A percentile compares a stretch with the other conserved stretches of the same genome.
Conservation (phyloP, 2,329 filamentous ascomycete species). For the Pseudocercospora pini-densiflorae region DNA sequence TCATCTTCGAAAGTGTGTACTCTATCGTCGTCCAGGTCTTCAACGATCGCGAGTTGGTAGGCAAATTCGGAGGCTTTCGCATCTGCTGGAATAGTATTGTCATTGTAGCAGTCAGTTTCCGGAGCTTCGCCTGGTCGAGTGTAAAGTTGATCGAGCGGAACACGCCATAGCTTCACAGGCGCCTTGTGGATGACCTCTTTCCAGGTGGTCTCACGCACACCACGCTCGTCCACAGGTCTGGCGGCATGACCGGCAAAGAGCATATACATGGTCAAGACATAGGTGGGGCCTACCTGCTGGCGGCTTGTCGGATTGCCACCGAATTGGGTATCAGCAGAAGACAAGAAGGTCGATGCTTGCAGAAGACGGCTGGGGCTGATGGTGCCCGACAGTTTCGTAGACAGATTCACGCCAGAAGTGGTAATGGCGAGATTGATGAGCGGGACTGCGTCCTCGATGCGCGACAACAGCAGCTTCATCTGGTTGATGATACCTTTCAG, state of each 20-base stretch:
- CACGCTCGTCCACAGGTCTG: slow-evolving; percentile 59
- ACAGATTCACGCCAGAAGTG: slow-evolving; percentile 86
- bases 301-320: slow-evolving; percentile 64
- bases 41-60: slow-evolving; percentile 81
- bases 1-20: slow-evolving; percentile 69
- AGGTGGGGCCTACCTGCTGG: slow-evolving; percentile 85
- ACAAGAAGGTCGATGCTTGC: slow-evolving; percentile 91
- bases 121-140: slow-evolving; percentile 42
- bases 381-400: slow-evolving; percentile 75
- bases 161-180: slow-evolving; percentile 75
- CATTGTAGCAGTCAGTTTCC: slow-evolving; percentile 37
- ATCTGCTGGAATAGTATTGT: slow-evolving; percentile 34
- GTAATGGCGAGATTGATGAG: slow-evolving; percentile 93
- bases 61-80: slow-evolving; percentile 64
- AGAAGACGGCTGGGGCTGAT: slow-evolving; percentile 89
- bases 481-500: slow-evolving; percentile 72
- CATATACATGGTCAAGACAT: slow-evolving; percentile 91
- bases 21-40: slow-evolving; percentile 76
- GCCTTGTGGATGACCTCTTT: slow-evolving; percentile 97
- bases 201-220: slow-evolving; percentile 75
- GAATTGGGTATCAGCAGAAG: slow-evolving; percentile 84
- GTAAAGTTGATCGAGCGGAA: slow-evolving; percentile 63
- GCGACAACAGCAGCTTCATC: slow-evolving; percentile 73
- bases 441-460: slow-evolving; percentile 90
- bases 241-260: slow-evolving; percentile 80